These are phyloP conservation scores for Leccinum subspadiceum DNA, from an alignment of 1,284 basidiomycete genomes.

Conservation along the genomic window DNA sequence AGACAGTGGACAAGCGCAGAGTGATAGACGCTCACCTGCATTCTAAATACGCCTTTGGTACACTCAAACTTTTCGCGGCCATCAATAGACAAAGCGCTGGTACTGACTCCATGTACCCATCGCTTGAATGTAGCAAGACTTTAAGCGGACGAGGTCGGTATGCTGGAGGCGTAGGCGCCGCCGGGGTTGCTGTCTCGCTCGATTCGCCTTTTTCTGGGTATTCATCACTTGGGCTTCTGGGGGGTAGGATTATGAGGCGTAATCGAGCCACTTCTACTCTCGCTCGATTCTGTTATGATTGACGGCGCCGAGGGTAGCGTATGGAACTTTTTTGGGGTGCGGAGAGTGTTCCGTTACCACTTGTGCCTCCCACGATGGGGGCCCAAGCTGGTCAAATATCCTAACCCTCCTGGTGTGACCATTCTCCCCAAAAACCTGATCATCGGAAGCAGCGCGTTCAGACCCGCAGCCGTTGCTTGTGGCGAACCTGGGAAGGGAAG, in stretches of 20 bases:
- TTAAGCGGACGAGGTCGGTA: conserved; percentile 58
- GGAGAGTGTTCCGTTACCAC: neutral
- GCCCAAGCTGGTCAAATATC: neutral
- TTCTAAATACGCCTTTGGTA: conserved; percentile 90
- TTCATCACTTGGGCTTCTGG: neutral
- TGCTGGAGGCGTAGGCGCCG: conserved; percentile 4
- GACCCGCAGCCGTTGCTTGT: neutral
- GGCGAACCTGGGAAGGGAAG: neutral
- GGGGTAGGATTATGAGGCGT: neutral
- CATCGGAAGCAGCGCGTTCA: neutral
- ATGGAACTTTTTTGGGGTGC: neutral
- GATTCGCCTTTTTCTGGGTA: conserved; percentile 1
- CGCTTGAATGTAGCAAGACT: conserved; percentile 72
- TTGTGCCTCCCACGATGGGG: neutral
- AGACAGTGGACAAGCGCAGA: neutral
- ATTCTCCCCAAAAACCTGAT: neutral
- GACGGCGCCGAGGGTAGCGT: neutral
- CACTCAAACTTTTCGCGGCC: conserved; percentile 64
- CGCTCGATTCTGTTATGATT: neutral
- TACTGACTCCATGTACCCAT: conserved; percentile 89
- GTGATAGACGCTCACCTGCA: conserved; percentile 47
- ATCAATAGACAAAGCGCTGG: conserved; percentile 88
- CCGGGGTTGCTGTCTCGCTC: neutral
- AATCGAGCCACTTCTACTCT: neutral
- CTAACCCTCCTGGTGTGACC: neutral